phyloP scores from a whole-genome alignment of 202 grass and related monocot genomes.

The Dendrocalamus latiflorus region DNA sequence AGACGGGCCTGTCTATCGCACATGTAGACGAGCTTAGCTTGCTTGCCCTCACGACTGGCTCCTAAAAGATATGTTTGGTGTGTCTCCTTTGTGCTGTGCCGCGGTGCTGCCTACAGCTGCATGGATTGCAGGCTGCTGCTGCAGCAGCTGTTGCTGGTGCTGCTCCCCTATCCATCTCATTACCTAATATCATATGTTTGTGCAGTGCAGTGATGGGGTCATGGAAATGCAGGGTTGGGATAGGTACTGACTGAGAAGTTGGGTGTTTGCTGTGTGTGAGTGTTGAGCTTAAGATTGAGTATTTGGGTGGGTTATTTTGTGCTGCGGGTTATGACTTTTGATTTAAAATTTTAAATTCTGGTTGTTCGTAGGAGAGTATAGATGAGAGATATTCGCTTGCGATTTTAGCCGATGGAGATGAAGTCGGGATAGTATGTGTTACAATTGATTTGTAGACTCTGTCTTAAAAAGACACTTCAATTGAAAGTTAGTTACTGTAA shows the following conservation, averaged over 20 bases:
- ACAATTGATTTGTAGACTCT: too few species aligned
- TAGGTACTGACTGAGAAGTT: conserved; percentile 25
- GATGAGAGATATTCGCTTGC: too few species aligned
- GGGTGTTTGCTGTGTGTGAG: neutral
- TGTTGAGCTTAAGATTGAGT: neutral
- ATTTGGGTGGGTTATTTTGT: too few species aligned
- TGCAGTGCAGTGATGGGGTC: conserved; percentile 15
- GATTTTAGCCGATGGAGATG: too few species aligned
- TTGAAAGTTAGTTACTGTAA: too few species aligned
- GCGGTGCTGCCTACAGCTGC: neutral
- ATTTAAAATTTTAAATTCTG: too few species aligned
- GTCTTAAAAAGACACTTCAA: too few species aligned
- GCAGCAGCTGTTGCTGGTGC: neutral
- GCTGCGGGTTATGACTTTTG: too few species aligned
- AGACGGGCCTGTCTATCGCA: conserved; percentile 14
- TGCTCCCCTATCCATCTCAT: neutral
- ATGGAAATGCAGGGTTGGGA: neutral
- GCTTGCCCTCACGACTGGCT: neutral
- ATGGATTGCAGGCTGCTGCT: neutral
- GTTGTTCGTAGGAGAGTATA: too few species aligned
- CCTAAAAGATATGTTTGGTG: neutral
- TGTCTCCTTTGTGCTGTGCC: conserved; percentile 4
- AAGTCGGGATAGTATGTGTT: too few species aligned
- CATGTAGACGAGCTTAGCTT: neutral
- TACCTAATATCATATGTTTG: conserved; percentile 43